A percentile compares a stretch with the other conserved stretches of the same genome.
Conservation (phyloP, 495 filamentous ascomycete species). For the Trichocladium antarcticum region DNA sequence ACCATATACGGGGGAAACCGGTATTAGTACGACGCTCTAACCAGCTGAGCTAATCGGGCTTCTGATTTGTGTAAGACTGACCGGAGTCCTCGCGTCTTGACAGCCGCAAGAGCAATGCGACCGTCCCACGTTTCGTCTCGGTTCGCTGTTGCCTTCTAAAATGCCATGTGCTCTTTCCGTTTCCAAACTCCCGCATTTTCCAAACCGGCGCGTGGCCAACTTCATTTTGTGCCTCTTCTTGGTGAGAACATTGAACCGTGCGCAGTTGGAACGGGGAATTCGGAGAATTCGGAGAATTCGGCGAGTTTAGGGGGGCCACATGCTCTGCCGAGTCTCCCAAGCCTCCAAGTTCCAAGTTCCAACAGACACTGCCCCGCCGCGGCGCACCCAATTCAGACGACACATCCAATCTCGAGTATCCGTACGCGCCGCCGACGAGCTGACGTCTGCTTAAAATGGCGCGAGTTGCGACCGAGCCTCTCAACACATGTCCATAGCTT, state of each 20-base stretch:
- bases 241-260: no score
- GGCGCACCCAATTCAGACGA: background rate
- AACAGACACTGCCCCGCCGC: no score
- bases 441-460: constrained; percentile 8
- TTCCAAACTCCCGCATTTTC: no score
- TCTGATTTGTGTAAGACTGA: background rate
- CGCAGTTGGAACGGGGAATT: no score
- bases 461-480: background rate
- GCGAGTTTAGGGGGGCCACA: no score
- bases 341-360: no score
- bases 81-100: background rate
- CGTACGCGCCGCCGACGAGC: constrained; percentile 1
- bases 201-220: no score
- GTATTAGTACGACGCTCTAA: constrained; percentile 30
- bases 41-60: constrained; percentile 28
- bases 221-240: no score
- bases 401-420: background rate
- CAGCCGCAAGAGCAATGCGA: background rate
- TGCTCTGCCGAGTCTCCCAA: no score
- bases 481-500: background rate
- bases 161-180: no score
- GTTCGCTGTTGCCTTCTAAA: no score
- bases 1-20: constrained; percentile 8
- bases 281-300: no score
- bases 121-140: background rate